phyloP scores from a whole-genome alignment of 1,139 yeast species.

The Sugiyamaella novakii region DNA sequence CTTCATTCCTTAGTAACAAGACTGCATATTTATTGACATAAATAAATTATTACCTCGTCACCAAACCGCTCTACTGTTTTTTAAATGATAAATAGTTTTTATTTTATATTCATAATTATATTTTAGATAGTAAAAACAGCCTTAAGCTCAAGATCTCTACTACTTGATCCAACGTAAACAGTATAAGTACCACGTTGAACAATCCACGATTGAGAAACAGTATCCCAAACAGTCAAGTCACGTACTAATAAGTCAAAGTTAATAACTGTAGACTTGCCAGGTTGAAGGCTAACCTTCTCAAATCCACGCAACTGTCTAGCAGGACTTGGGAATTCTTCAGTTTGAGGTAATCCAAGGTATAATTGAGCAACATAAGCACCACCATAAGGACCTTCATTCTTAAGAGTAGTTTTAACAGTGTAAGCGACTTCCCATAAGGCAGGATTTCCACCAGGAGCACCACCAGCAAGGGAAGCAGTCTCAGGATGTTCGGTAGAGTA shows the following conservation, averaged over 20 bases:
- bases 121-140: constrained; percentile 38
- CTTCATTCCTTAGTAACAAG: no score
- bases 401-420: constrained; percentile 51
- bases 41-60: background rate
- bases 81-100: constrained; percentile 1
- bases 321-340: constrained; percentile 47
- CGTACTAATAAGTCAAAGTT: constrained; percentile 54
- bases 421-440: constrained; percentile 51
- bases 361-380: constrained; percentile 62
- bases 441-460: constrained; percentile 59
- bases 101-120: background rate
- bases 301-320: constrained; percentile 60
- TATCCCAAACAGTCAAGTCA: constrained; percentile 64
- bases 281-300: constrained; percentile 55
- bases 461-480: constrained; percentile 55
- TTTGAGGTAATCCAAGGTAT: constrained; percentile 58
- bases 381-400: constrained; percentile 53
- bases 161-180: constrained; percentile 55
- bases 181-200: constrained; percentile 61
- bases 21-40: background rate
- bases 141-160: constrained; percentile 54
- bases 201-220: constrained; percentile 60
- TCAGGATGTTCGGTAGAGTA: constrained; percentile 47
- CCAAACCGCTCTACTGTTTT: no score
- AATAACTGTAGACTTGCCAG: constrained; percentile 48